These are phyloP conservation scores for Cyberlindnera samutprakarnensis DNA, from an alignment of 805 yeast genomes.

Conservation along the genomic window DNA sequence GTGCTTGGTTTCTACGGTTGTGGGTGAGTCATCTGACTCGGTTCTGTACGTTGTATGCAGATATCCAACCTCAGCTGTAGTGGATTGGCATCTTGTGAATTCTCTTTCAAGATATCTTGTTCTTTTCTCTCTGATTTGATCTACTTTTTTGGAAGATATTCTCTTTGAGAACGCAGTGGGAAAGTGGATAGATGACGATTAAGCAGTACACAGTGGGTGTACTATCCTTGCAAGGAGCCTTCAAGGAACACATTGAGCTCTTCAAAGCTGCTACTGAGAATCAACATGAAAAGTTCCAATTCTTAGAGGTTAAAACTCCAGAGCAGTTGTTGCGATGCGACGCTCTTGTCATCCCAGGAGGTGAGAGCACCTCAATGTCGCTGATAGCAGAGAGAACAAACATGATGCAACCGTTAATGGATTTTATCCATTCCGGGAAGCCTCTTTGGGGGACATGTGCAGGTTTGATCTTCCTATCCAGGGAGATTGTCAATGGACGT, in stretches of 20 bases:
- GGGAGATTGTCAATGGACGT: not conserved
- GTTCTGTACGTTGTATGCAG: too few species aligned
- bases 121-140: too few species aligned
- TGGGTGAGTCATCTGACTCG: too few species aligned
- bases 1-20: too few species aligned
- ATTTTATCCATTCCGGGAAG: not conserved
- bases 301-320: not conserved
- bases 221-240: not conserved
- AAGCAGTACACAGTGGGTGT: not conserved
- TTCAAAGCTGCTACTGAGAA: not conserved
- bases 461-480: not conserved
- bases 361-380: conserved; percentile 1
- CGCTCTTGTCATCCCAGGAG: conserved; percentile 1
- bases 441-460: conserved; percentile 1
- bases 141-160: too few species aligned
- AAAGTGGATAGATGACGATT: too few species aligned
- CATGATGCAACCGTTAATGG: not conserved
- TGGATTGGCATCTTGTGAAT: too few species aligned
- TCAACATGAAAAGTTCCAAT: not conserved
- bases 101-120: too few species aligned
- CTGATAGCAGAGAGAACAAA: conserved; percentile 1
- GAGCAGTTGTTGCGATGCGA: not conserved
- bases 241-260: not conserved
- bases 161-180: too few species aligned
- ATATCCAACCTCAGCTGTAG: too few species aligned